These are phyloP conservation scores for Dendrocalamus sinicus DNA, from an alignment of 176 grass and related monocot species.

Conservation along the genomic window DNA sequence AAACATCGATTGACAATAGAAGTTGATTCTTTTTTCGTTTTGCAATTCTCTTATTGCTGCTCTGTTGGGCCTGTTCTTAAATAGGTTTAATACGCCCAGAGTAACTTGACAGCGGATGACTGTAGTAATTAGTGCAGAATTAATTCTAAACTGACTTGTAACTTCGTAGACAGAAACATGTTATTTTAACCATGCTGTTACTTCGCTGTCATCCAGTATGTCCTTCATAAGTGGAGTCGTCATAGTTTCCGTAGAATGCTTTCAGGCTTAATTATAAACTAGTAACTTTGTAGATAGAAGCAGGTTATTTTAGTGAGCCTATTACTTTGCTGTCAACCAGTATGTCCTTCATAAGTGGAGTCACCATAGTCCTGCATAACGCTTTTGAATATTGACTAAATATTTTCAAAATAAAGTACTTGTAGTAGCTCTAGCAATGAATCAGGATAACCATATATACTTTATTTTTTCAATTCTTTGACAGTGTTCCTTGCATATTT, in stretches of 20 bases:
- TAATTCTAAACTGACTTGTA: conserved; percentile 30
- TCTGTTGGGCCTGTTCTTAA: not conserved
- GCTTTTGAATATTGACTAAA: conserved; percentile 21
- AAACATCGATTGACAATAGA: not conserved
- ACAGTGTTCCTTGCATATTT: conserved; percentile 61
- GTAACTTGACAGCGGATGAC: conserved; percentile 3
- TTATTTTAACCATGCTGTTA: conserved; percentile 25
- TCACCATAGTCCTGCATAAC: conserved; percentile 8
- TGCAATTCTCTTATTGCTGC: not conserved
- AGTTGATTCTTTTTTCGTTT: not conserved
- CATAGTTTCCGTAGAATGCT: conserved; percentile 7
- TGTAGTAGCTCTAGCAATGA: conserved; percentile 20
- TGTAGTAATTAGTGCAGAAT: not conserved
- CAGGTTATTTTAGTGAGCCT: conserved; percentile 30
- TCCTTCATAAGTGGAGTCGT: conserved; percentile 16
- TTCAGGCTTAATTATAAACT: conserved; percentile 13
- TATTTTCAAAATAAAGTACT: conserved; percentile 12
- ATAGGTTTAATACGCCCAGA: not conserved
- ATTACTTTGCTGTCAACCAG: not conserved
- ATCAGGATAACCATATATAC: not conserved
- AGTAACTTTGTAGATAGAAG: conserved; percentile 8
- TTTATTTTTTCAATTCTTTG: not conserved
- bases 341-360: conserved; percentile 17
- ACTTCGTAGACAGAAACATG: not conserved
- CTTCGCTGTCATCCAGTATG: conserved; percentile 20